Conservation (phyloP, 208 protist genomes). For the Leishmania mexicana region DNA sequence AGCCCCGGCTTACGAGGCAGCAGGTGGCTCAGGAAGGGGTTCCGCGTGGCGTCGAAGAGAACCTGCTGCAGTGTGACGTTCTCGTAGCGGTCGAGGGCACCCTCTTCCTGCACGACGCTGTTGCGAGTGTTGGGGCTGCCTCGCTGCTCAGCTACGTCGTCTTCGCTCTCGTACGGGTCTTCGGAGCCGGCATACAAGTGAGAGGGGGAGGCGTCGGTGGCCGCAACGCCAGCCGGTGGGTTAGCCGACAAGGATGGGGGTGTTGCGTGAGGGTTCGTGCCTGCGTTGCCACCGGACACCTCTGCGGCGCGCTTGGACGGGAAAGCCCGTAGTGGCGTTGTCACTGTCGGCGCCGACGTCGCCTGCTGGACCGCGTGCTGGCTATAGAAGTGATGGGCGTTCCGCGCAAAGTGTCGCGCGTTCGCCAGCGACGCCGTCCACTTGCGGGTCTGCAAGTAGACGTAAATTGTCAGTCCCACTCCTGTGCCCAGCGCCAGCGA, state of each 20-base stretch:
- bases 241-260: neutral
- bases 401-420: constrained; percentile 32
- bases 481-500: constrained; percentile 49
- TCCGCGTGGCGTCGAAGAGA: constrained; percentile 34
- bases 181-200: constrained; percentile 1
- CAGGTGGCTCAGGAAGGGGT: constrained; percentile 52
- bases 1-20: constrained; percentile 49
- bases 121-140: neutral
- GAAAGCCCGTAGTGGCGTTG: neutral
- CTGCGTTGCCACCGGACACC: neutral
- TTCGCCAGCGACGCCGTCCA: constrained; percentile 61
- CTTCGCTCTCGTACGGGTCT: constrained; percentile 8
- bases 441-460: constrained; percentile 45
- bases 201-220: neutral
- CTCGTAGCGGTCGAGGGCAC: constrained; percentile 47
- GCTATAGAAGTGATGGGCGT: constrained; percentile 6
- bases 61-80: constrained; percentile 30
- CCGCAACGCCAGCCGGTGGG: neutral
- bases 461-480: constrained; percentile 42
- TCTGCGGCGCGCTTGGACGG: neutral
- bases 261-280: neutral
- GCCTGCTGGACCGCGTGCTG: neutral
- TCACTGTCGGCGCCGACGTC: neutral
- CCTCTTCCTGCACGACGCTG: constrained; percentile 30
- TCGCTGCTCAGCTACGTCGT: constrained; percentile 15